Evolutionary conservation across 768 basidiomycete genomes (phyloP).

Genomic region (Amanita fuliginea): DNA sequence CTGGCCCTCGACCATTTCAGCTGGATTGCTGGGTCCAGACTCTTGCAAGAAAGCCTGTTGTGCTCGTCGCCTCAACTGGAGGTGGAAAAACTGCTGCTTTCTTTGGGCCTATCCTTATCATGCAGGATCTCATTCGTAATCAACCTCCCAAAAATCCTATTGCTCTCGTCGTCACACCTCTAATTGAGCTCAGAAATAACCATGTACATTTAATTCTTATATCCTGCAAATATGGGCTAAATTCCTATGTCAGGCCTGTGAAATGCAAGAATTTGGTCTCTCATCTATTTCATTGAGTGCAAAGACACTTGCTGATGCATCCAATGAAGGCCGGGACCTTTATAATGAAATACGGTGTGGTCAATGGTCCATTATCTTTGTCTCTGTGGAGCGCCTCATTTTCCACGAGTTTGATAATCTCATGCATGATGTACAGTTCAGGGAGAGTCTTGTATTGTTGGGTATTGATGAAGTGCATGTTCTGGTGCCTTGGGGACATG

Average conservation of each 20-base stretch:
- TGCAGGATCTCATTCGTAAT: slow-evolving; percentile 9
- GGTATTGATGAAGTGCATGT: slow-evolving; percentile 17
- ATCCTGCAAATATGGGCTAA: not conserved
- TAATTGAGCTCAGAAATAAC: slow-evolving; percentile 15
- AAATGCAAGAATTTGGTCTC: slow-evolving; percentile 12
- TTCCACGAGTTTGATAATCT: slow-evolving; percentile 10
- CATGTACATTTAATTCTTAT: slow-evolving; percentile 10
- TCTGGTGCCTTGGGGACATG: slow-evolving; percentile 13
- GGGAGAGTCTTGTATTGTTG: slow-evolving; percentile 12
- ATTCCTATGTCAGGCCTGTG: slow-evolving; percentile 9
- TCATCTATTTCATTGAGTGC: slow-evolving; percentile 11
- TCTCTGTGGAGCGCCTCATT: slow-evolving; percentile 13
- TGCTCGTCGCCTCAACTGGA: slow-evolving; percentile 13
- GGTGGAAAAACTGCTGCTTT: slow-evolving; percentile 13
- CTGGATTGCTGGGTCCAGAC: slow-evolving; percentile 12
- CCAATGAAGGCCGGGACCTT: slow-evolving; percentile 10
- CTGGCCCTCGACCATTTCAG: slow-evolving; percentile 10
- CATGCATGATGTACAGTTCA: slow-evolving; percentile 10
- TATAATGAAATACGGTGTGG: slow-evolving; percentile 12
- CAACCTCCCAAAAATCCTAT: slow-evolving; percentile 7
- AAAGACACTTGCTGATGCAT: slow-evolving; percentile 9
- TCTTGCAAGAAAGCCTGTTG: slow-evolving; percentile 9
- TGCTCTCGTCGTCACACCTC: slow-evolving; percentile 13
- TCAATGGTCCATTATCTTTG: slow-evolving; percentile 13
- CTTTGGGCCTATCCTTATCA: slow-evolving; percentile 9